Base-by-base conservation (phyloP, 352 stramenopile species). In the Thraustotheca clavata region DNA sequence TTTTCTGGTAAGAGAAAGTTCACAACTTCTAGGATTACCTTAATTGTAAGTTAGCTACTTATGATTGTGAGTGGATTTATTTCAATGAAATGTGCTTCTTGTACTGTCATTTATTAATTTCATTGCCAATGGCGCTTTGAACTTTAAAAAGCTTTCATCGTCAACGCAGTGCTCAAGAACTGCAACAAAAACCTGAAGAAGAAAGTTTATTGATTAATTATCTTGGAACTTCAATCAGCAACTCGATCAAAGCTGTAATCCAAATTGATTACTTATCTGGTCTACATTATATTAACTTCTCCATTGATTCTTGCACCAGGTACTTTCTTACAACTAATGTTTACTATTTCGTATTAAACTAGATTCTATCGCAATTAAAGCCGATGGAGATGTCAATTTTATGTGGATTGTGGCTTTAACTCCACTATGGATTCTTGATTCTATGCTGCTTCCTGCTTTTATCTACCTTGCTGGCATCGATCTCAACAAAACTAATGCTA, bases 351-450 rank as follows among this genome's bases (percentile, higher is more conserved):
- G n/a, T n/a, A n/a, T n/a, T n/a, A 27, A 26, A n/a, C n/a, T 65
- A 65, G 57, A 57, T 9, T 35, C 57, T 33, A 46, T 65, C 26
- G 46, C 46, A 27, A 36, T 65, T n/a, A 65, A 65, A 22, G 16
- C 32, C 39, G 38, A 65, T 27, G 39, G 20, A 7, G 26, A 40
- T 16, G 20, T 65, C 8, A 12, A 18, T 18, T 65, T 40, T 40
- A 40, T 46, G 22, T 65, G 57, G 57, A 31, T 18, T 9, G 12
- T 34, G 14, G 29, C 32, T 29, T 24, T 65, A 16, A 34, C 57
- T 7, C 57, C 57, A 46, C 16, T 65, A 4, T 65, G 57, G 57
- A 16, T 65, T 12, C 47, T 65, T 22, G 39, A 65, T 39, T 40
- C 36, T 1, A 14, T 63, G 11, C 39, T 65, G 11, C 57, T 54